These are phyloP conservation scores for Nitzschia sp. DNA, from an alignment of 108 stramenopile genomes.

Conservation along the genomic window DNA sequence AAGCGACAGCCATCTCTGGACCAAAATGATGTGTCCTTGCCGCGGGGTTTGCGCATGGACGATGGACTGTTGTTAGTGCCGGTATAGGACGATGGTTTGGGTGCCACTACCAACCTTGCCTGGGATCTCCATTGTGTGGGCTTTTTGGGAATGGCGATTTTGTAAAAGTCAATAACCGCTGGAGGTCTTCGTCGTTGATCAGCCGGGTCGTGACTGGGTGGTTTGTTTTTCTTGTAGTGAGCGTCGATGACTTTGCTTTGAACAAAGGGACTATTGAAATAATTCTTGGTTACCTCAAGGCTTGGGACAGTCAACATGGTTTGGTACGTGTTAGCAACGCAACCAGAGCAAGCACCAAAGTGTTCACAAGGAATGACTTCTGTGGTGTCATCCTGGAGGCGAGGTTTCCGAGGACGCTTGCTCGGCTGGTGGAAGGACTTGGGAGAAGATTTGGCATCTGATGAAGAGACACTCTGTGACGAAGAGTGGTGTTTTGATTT, in stretches of 20 bases:
- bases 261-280: constrained; percentile 70
- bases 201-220: not conserved
- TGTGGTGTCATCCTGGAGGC: too few species aligned
- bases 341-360: constrained; percentile 82
- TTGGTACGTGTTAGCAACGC: constrained; percentile 47
- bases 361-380: constrained; percentile 49
- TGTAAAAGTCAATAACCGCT: constrained; percentile 48
- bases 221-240: constrained; percentile 1
- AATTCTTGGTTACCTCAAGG: constrained; percentile 66
- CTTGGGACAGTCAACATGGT: constrained; percentile 41
- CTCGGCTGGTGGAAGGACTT: not conserved
- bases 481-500: too few species aligned
- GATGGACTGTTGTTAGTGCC: too few species aligned
- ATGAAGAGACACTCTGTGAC: too few species aligned
- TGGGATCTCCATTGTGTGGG: constrained; percentile 73
- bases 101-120: constrained; percentile 75
- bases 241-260: constrained; percentile 51
- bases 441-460: too few species aligned
- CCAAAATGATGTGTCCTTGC: constrained; percentile 29
- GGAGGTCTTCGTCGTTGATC: not conserved
- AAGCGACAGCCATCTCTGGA: constrained; percentile 63
- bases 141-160: constrained; percentile 61
- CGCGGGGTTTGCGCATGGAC: too few species aligned
- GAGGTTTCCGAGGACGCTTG: too few species aligned
- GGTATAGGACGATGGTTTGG: constrained; percentile 40